Evolutionary conservation across 306 rosid species (phyloP).

Genomic region (Vigna hirtella): DNA sequence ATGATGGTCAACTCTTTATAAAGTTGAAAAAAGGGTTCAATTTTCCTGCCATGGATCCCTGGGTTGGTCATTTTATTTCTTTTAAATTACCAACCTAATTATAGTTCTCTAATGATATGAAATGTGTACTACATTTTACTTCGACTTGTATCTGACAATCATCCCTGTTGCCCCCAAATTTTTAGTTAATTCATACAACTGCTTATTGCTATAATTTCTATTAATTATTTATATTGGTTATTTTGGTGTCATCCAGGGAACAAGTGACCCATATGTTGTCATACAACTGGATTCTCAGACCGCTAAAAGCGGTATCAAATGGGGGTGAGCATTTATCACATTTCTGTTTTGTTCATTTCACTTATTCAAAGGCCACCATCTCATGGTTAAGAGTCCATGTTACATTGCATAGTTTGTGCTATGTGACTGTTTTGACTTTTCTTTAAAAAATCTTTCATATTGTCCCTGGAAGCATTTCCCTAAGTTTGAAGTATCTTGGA

Average conservation of each 20-base stretch:
- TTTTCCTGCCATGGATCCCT: slow-evolving; percentile 93
- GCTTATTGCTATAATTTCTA: slow-evolving; percentile 29
- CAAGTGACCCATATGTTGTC: slow-evolving; percentile 93
- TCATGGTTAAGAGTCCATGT: slow-evolving; percentile 25
- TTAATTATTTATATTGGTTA: slow-evolving; percentile 16
- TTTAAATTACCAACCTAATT: slow-evolving; percentile 20
- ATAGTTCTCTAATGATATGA: slow-evolving; percentile 28
- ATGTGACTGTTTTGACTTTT: slow-evolving; percentile 8
- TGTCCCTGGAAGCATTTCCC: slow-evolving; percentile 13
- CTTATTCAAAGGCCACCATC: slow-evolving; percentile 20
- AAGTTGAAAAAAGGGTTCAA: slow-evolving; percentile 82
- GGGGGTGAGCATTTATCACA: slow-evolving; percentile 75
- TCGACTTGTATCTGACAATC: slow-evolving; percentile 20
- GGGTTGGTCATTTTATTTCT: slow-evolving; percentile 63
- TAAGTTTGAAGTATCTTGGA: background rate
- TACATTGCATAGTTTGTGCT: slow-evolving; percentile 5
- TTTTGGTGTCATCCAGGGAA: slow-evolving; percentile 70
- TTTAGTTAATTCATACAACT: slow-evolving; percentile 6
- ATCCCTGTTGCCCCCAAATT: background rate
- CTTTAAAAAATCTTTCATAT: slow-evolving; percentile 13
- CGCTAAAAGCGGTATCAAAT: slow-evolving; percentile 78
- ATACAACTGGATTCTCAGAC: slow-evolving; percentile 84
- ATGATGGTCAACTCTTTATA: slow-evolving; percentile 78
- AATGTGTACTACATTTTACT: slow-evolving; percentile 25
- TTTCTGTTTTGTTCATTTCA: slow-evolving; percentile 21